Conservation (phyloP, 2,329 filamentous ascomycete genomes). For the Hymenoscyphus repandus region DNA sequence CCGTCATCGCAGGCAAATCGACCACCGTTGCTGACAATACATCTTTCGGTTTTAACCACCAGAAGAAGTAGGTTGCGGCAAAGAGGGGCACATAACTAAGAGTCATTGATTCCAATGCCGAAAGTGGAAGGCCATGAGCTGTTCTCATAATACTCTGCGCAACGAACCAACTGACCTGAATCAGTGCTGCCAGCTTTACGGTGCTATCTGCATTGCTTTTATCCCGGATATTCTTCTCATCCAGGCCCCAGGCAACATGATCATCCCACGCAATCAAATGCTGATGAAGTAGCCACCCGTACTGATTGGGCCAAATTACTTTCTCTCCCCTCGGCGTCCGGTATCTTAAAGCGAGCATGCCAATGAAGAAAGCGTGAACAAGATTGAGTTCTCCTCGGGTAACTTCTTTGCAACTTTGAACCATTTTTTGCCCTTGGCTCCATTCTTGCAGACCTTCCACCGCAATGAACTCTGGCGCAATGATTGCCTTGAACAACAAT, state of each 20-base stretch:
- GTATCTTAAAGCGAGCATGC: conserved; percentile 33
- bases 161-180: conserved; percentile 31
- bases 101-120: conserved; percentile 34
- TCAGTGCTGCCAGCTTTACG: conserved; percentile 28
- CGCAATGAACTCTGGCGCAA: conserved; percentile 34
- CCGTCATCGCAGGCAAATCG: conserved; percentile 27
- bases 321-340: conserved; percentile 20
- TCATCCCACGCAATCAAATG: conserved; percentile 28
- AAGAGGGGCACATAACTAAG: conserved; percentile 34
- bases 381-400: conserved; percentile 26
- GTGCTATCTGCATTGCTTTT: conserved; percentile 33
- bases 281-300: conserved; percentile 29
- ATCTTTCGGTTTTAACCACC: conserved; percentile 35
- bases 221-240: conserved; percentile 27
- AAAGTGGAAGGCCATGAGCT: conserved; percentile 30
- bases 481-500: conserved; percentile 29
- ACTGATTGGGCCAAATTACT: conserved; percentile 33
- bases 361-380: conserved; percentile 32
- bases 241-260: conserved; percentile 27
- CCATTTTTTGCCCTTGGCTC: conserved; percentile 29
- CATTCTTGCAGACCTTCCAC: conserved; percentile 34
- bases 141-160: conserved; percentile 30
- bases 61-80: conserved; percentile 32
- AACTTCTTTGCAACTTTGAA: conserved; percentile 22
- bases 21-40: conserved; percentile 31